phyloP scores from a whole-genome alignment of 2,329 filamentous ascomycete species.

The Hypomyces perniciosus region DNA sequence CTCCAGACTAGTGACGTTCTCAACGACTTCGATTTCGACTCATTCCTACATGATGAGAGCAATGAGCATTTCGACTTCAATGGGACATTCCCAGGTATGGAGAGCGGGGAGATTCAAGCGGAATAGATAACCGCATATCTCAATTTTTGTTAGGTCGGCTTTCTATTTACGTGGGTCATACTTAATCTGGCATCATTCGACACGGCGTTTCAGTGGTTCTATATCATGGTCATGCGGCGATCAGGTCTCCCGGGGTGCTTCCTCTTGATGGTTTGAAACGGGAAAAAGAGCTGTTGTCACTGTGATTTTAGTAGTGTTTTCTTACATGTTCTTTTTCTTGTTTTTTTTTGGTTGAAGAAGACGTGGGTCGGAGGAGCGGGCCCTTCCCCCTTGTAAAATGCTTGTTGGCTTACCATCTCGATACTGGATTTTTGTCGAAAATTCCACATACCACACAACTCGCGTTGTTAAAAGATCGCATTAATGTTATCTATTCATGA shows the following conservation, averaged over 20 bases:
- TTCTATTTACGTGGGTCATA: conserved; percentile 25
- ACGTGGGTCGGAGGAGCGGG: not conserved
- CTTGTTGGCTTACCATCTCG: conserved; percentile 4
- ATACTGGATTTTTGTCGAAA: conserved; percentile 7
- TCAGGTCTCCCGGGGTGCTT: conserved; percentile 14
- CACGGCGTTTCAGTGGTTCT: conserved; percentile 34
- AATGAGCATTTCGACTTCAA: conserved; percentile 50
- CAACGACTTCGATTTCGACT: conserved; percentile 63
- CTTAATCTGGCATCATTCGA: conserved; percentile 36
- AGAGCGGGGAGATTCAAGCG: conserved; percentile 52
- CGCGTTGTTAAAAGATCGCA: conserved; percentile 7
- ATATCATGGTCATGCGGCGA: conserved; percentile 38
- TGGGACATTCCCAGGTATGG: conserved; percentile 45
- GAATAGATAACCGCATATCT: conserved; percentile 34
- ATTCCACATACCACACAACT: conserved; percentile 8
- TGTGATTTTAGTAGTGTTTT: conserved; percentile 14
- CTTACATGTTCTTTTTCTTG: conserved; percentile 12
- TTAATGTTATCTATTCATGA: conserved; percentile 4
- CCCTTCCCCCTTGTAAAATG: conserved; percentile 12
- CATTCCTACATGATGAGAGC: conserved; percentile 55
- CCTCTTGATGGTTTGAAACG: conserved; percentile 23
- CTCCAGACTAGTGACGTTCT: conserved; percentile 50
- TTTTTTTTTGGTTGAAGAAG: conserved; percentile 13
- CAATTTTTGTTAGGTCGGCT: conserved; percentile 20
- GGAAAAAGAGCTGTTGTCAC: conserved; percentile 22